phyloP scores from a whole-genome alignment of 805 yeast genomes.

The Candida peoriensis region DNA sequence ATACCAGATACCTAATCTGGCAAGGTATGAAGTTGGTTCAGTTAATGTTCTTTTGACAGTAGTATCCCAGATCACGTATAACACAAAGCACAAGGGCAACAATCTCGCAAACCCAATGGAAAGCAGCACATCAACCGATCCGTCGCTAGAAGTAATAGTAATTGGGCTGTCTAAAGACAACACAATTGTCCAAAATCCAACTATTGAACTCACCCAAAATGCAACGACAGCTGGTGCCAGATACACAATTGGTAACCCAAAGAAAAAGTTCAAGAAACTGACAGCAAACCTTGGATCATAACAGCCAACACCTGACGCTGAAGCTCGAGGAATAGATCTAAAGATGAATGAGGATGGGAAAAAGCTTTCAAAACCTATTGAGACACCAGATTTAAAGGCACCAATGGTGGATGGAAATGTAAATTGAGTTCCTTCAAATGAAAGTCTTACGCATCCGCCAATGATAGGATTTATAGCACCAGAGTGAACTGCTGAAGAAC shows the following conservation, averaged over 20 bases:
- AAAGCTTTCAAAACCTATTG: slow-evolving; percentile 57
- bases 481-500: slow-evolving; percentile 87
- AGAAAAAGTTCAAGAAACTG: slow-evolving; percentile 49
- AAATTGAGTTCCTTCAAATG: slow-evolving; percentile 49
- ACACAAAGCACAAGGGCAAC: slow-evolving; percentile 67
- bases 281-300: slow-evolving; percentile 62
- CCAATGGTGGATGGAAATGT: slow-evolving; percentile 47
- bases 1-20: slow-evolving; percentile 51
- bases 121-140: slow-evolving; percentile 52
- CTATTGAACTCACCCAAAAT: slow-evolving; percentile 55
- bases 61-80: slow-evolving; percentile 63
- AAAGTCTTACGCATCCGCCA: slow-evolving; percentile 75
- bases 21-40: slow-evolving; percentile 34
- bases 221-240: slow-evolving; percentile 41
- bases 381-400: slow-evolving; percentile 42
- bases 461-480: slow-evolving; percentile 66
- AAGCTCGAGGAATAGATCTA: slow-evolving; percentile 33
- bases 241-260: slow-evolving; percentile 60
- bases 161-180: slow-evolving; percentile 78
- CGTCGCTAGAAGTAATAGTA: slow-evolving; percentile 46
- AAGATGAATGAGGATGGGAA: slow-evolving; percentile 74
- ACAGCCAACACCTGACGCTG: slow-evolving; percentile 42
- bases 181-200: slow-evolving; percentile 81
- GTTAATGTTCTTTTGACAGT: slow-evolving; percentile 47
- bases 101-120: slow-evolving; percentile 71